phyloP scores from a whole-genome alignment of 108 stramenopile genomes.

The Cyclostephanos invisitatus region DNA sequence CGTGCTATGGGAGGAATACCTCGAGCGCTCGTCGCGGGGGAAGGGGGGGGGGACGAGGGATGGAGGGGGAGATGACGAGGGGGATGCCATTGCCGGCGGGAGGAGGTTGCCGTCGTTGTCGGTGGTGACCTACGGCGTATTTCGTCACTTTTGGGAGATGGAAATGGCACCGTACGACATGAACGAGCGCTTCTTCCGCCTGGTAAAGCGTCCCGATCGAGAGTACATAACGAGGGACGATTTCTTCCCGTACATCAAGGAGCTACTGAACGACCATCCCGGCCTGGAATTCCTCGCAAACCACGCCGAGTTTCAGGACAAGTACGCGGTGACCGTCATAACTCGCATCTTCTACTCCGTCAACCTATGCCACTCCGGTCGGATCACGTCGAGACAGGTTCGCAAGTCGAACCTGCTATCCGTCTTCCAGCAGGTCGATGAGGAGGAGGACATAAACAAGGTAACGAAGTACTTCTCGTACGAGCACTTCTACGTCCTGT shows the following conservation, averaged over 20 bases:
- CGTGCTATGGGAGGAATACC: constrained; percentile 53
- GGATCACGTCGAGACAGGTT: constrained; percentile 88
- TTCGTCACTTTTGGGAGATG: constrained; percentile 81
- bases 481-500: constrained; percentile 99
- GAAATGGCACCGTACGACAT: constrained; percentile 95
- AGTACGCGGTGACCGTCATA: constrained; percentile 96
- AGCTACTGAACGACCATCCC: constrained; percentile 90
- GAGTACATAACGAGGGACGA: constrained; percentile 90
- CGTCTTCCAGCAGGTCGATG: constrained; percentile 88
- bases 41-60: background rate
- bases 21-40: constrained; percentile 3
- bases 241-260: constrained; percentile 92
- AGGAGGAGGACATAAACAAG: constrained; percentile 98
- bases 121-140: constrained; percentile 61
- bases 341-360: constrained; percentile 95
- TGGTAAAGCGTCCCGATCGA: constrained; percentile 76
- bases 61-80: background rate
- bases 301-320: constrained; percentile 96
- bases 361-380: constrained; percentile 87
- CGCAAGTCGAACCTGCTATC: constrained; percentile 84
- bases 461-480: constrained; percentile 91
- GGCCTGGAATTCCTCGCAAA: constrained; percentile 88
- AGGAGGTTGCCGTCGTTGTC: constrained; percentile 14
- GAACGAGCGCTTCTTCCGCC: constrained; percentile 89
- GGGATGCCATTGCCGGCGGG: background rate